phyloP scores from a whole-genome alignment of 768 basidiomycete genomes.

The Lactifluus subvellereus region DNA sequence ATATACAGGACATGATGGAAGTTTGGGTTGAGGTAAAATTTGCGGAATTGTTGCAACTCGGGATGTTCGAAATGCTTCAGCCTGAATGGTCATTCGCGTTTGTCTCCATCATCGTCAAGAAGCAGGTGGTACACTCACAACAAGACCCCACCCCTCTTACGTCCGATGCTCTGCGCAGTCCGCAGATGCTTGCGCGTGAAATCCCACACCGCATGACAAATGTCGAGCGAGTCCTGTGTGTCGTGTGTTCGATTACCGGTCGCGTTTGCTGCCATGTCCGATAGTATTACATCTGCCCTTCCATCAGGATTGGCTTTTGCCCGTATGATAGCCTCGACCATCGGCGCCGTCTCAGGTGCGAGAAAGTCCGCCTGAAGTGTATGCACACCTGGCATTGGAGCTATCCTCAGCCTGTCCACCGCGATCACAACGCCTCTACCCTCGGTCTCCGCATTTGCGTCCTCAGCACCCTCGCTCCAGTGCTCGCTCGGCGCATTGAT shows the following conservation, averaged over 20 bases:
- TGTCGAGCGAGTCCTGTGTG: constrained; percentile 59
- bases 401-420: constrained; percentile 73
- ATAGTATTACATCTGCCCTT: constrained; percentile 75
- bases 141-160: constrained; percentile 46
- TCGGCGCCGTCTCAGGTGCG: constrained; percentile 40
- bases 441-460: not conserved
- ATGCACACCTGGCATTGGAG: constrained; percentile 65
- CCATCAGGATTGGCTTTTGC: constrained; percentile 31
- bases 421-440: constrained; percentile 58
- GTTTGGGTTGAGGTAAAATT: constrained; percentile 47
- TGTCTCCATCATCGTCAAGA: constrained; percentile 8
- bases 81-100: constrained; percentile 35
- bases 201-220: constrained; percentile 66
- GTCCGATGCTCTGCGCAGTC: constrained; percentile 39
- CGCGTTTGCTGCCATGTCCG: constrained; percentile 86
- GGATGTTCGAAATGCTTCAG: constrained; percentile 86
- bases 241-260: constrained; percentile 67
- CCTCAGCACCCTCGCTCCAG: constrained; percentile 2
- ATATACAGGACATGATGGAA: constrained; percentile 63
- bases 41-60: constrained; percentile 57
- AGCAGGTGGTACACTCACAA: constrained; percentile 41
- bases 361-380: constrained; percentile 79
- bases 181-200: constrained; percentile 57
- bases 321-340: constrained; percentile 39
- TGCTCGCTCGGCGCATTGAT: not conserved